Percentiles rank a stretch among this genome's conserved stretches.
Conservation (phyloP, 2,329 filamentous ascomycete genomes). For the Pseudogymnoascus sp. region DNA sequence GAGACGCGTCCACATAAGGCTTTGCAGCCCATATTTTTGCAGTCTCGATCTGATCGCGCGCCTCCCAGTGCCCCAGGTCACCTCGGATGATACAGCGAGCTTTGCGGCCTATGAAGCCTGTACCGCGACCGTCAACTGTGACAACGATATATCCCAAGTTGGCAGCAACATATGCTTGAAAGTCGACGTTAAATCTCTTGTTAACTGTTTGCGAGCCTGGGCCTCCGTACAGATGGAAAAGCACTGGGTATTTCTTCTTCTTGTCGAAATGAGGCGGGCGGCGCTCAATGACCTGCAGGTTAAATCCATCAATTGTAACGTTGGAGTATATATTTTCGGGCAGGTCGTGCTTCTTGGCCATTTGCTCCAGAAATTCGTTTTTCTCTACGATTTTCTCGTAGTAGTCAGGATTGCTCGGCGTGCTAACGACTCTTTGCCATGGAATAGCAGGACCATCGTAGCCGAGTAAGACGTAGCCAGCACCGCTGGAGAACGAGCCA, state of each 20-base stretch:
- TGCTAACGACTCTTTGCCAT: slow-evolving; percentile 84
- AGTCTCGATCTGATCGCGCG: slow-evolving; percentile 82
- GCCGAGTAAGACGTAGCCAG: slow-evolving; percentile 74
- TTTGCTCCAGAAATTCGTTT: slow-evolving; percentile 61
- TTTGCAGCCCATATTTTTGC: slow-evolving; percentile 77
- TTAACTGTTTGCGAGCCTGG: slow-evolving; percentile 85
- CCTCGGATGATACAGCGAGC: slow-evolving; percentile 75
- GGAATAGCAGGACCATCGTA: slow-evolving; percentile 81
- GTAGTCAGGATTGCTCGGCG: slow-evolving; percentile 55
- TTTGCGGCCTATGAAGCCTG: slow-evolving; percentile 79
- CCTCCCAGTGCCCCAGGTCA: slow-evolving; percentile 77
- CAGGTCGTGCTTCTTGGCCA: slow-evolving; percentile 68
- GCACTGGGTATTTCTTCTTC: slow-evolving; percentile 79
- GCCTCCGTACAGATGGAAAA: slow-evolving; percentile 92
- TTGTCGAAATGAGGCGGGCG: slow-evolving; percentile 82
- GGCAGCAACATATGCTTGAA: slow-evolving; percentile 81
- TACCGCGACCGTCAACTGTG: slow-evolving; percentile 88
- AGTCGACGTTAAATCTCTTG: slow-evolving; percentile 76
- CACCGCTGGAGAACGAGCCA: slow-evolving; percentile 74
- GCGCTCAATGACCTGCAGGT: slow-evolving; percentile 68
- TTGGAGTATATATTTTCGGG: slow-evolving; percentile 77
- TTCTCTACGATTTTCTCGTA: slow-evolving; percentile 70
- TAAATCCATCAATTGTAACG: slow-evolving; percentile 72
- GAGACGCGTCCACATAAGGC: slow-evolving; percentile 70
- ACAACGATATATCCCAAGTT: slow-evolving; percentile 86